Conservation (phyloP, 2,329 filamentous ascomycete species). For the Fonsecaea pugnacius region DNA sequence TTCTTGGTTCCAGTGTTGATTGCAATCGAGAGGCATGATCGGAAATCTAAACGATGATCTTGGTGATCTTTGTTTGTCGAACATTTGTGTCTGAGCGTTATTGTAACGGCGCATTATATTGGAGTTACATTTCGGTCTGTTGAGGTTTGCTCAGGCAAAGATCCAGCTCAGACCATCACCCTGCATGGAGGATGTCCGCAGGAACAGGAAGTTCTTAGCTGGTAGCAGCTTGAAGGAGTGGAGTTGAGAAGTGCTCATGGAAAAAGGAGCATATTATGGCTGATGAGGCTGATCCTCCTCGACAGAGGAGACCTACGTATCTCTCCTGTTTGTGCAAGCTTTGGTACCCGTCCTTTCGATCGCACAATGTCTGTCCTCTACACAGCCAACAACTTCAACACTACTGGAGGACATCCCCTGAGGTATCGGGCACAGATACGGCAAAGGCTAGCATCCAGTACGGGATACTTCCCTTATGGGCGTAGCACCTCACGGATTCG, state of each 20-base stretch:
- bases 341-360: too few species aligned
- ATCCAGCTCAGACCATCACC: not conserved
- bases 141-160: not conserved
- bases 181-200: not conserved
- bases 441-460: too few species aligned
- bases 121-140: not conserved
- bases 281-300: too few species aligned
- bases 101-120: not conserved
- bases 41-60: conserved; percentile 15
- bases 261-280: too few species aligned
- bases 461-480: not conserved
- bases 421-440: too few species aligned
- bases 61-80: not conserved
- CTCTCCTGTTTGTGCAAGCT: too few species aligned
- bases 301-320: too few species aligned
- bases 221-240: not conserved
- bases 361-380: too few species aligned
- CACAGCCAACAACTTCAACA: too few species aligned
- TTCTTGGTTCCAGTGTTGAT: conserved; percentile 15
- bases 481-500: not conserved
- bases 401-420: too few species aligned
- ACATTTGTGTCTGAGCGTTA: not conserved
- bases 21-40: conserved; percentile 19
- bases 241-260: too few species aligned
- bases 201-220: conserved; percentile 11